Evolutionary conservation across 495 filamentous ascomycete genomes (phyloP), one percentile per base, ranked within the genome.

Genomic region (Aspergillus funiculosus): DNA sequence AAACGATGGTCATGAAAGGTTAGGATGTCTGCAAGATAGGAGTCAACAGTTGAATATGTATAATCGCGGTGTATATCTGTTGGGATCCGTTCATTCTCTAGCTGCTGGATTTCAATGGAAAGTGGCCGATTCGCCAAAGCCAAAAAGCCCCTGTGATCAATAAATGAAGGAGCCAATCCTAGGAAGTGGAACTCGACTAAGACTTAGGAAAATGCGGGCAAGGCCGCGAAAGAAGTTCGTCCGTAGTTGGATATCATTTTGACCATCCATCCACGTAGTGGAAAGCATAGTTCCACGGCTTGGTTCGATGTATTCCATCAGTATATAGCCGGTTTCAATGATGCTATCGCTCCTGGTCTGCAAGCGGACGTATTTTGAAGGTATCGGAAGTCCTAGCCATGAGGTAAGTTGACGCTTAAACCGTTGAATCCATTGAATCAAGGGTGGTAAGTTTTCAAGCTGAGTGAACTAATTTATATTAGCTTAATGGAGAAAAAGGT

Each of bases 1-100:
- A 68, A 52, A 42, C 54, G 51, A 43, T 50, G 59, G 24, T 67
- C 59, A 53, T 67, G 54, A 21, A 57, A 36, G 0, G 18, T 30
- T 46, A 67, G 55, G 2, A 66, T 45, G 56, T 65, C 62, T n/a
- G 28, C 35, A 24, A 62, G 40, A 52, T 63, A 68, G 6, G 62
- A 61, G 39, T 71, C 62, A 37, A 56, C 52, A 30, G 42, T 56
- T 9, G 52, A 52, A 52, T 68, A 61, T 14, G 58, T 71, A 37
- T 53, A 38, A 27, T 62, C 50, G 20, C 58, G 59, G 21, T 31
- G 42, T 41, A 71, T 67, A 34, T 60, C 53, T 30, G 48, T 61
- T 20, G 53, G 61, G 24, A 67, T 64, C n/a, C 53, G 29, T 26
- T 66, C 60, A 50, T 67, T 68, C 45, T 71, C 62, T 36, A 65